Percentiles rank a stretch among this genome's conserved stretches.
phyloP scores from a whole-genome alignment of 2,329 filamentous ascomycete species.

The Fusarium sambucinum region DNA sequence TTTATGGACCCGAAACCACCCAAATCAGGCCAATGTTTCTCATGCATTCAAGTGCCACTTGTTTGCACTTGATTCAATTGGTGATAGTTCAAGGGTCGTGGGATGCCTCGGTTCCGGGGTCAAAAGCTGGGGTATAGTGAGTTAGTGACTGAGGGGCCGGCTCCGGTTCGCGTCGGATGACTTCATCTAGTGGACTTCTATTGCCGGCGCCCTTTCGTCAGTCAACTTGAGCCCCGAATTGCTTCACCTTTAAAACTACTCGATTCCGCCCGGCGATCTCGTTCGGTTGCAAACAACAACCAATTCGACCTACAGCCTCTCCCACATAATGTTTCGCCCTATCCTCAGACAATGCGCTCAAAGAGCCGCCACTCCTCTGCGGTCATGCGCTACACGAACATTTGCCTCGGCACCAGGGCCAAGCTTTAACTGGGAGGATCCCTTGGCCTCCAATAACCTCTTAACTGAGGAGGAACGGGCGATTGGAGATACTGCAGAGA shows the following conservation, averaged over 20 bases:
- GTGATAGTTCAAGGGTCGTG: slow-evolving; percentile 13
- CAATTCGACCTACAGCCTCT: background rate
- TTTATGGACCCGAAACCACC: slow-evolving; percentile 23
- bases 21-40: slow-evolving; percentile 25
- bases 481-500: slow-evolving; percentile 89
- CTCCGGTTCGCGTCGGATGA: slow-evolving; percentile 51
- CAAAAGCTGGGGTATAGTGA: slow-evolving; percentile 47
- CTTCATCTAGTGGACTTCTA: slow-evolving; percentile 45
- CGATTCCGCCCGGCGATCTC: slow-evolving; percentile 5
- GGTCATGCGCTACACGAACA: slow-evolving; percentile 48
- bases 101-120: slow-evolving; percentile 42
- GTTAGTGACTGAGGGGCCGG: slow-evolving; percentile 31
- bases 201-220: slow-evolving; percentile 39
- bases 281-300: background rate
- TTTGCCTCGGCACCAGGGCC: slow-evolving; percentile 54
- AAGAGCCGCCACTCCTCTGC: slow-evolving; percentile 39
- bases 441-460: slow-evolving; percentile 78
- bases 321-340: slow-evolving; percentile 50
- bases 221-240: slow-evolving; percentile 21
- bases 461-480: slow-evolving; percentile 92
- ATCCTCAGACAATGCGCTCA: slow-evolving; percentile 49
- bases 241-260: slow-evolving; percentile 40
- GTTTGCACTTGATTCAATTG: slow-evolving; percentile 16
- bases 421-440: slow-evolving; percentile 91
- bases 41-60: slow-evolving; percentile 13